Conservation (phyloP, 1,284 basidiomycete genomes). For the Puccinia horiana region DNA sequence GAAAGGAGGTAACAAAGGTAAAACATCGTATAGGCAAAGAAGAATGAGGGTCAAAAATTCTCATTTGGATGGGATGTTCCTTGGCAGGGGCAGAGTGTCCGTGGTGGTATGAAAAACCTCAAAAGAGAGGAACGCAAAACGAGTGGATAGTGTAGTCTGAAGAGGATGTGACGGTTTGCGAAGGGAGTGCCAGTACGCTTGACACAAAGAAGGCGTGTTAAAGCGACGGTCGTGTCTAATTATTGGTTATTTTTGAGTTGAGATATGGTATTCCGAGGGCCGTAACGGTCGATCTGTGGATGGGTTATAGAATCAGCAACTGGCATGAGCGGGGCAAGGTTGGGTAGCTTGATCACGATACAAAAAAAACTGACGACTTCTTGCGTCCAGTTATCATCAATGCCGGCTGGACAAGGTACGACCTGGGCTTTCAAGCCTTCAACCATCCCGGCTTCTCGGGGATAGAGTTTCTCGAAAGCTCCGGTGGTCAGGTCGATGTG, state of each 20-base stretch:
- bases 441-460: slow-evolving; percentile 32
- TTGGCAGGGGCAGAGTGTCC: not conserved
- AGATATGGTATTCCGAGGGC: not conserved
- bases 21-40: too few relatives aligned
- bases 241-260: not conserved
- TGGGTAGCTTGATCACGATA: not conserved
- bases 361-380: not conserved
- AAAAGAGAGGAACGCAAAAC: not conserved
- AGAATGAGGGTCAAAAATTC: too few relatives aligned
- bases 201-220: not conserved
- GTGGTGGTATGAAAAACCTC: not conserved
- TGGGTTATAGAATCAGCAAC: not conserved
- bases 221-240: not conserved
- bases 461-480: slow-evolving; percentile 38
- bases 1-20: too few relatives aligned
- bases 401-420: not conserved
- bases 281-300: not conserved
- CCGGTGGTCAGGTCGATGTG: slow-evolving; percentile 37
- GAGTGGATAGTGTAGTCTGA: not conserved
- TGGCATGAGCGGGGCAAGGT: not conserved
- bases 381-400: not conserved
- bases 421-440: slow-evolving; percentile 27
- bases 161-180: too few relatives aligned
- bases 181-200: too few relatives aligned
- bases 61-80: too few relatives aligned